Conservation (phyloP, 441 rosid genomes). For the Sinapis alba region DNA sequence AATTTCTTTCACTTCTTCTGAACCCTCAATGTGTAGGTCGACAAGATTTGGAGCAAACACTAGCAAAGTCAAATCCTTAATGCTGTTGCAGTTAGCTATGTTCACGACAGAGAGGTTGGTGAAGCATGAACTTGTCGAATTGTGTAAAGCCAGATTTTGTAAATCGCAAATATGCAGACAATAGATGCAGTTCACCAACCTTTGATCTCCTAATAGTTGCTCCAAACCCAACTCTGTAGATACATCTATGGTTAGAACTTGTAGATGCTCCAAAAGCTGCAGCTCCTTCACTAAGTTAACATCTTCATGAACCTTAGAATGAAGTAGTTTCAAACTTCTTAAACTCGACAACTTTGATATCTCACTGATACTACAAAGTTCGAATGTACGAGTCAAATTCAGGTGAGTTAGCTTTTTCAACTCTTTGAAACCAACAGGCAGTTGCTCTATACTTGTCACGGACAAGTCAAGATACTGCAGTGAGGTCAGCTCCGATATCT, state of each 20-base stretch:
- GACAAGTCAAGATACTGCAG: conserved; percentile 29
- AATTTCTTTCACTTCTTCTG: conserved; percentile 10
- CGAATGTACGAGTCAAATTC: not conserved
- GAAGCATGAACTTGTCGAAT: not conserved
- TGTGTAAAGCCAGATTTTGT: not conserved
- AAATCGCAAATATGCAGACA: not conserved
- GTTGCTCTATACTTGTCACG: not conserved
- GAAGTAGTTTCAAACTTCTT: conserved; percentile 15
- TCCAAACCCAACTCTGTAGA: not conserved
- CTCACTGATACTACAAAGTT: conserved; percentile 21
- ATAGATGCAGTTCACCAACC: not conserved
- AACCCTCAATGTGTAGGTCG: not conserved
- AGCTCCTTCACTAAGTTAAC: not conserved
- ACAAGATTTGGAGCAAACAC: conserved; percentile 29
- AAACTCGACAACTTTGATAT: conserved; percentile 31
- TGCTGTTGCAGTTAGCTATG: fast-evolving
- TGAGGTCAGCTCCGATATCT: conserved; percentile 9
- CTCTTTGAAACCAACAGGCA: conserved; percentile 36
- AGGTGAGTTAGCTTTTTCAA: conserved; percentile 34
- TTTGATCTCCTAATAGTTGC: not conserved
- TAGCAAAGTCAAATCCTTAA: conserved; percentile 39
- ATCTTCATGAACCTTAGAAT: not conserved
- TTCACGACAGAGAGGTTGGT: fast-evolving
- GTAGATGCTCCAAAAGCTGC: conserved; percentile 10
- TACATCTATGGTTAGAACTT: not conserved